Conservation (phyloP, 148 eudicot species). For the Rhododendron molle region DNA sequence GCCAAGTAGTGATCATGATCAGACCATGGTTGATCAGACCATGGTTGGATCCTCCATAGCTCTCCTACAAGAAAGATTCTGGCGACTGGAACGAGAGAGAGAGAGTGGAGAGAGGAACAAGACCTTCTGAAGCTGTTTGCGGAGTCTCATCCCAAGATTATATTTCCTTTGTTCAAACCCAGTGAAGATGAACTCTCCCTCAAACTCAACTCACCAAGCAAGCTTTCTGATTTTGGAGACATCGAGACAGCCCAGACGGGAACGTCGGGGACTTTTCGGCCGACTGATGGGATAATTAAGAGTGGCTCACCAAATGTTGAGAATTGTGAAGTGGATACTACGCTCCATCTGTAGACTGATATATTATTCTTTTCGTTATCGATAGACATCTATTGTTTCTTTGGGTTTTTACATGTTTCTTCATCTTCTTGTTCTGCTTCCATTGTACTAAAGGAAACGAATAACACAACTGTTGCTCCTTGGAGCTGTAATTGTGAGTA, state of each 20-base stretch:
- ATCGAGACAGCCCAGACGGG: background rate
- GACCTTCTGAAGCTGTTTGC: conserved; percentile 16
- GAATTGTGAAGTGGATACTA: conserved; percentile 18
- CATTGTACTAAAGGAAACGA: background rate
- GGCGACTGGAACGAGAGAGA: conserved; percentile 6
- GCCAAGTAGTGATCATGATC: background rate
- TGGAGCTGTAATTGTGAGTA: background rate
- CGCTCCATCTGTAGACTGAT: conserved; percentile 17
- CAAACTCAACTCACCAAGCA: conserved; percentile 3
- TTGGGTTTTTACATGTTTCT: background rate
- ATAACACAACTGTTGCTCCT: background rate
- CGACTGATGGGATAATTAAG: background rate
- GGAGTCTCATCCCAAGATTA: background rate
- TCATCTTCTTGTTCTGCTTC: background rate
- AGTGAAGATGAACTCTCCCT: conserved; percentile 10
- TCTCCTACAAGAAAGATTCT: conserved; percentile 26
- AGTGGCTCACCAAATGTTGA: background rate
- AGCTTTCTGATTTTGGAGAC: background rate
- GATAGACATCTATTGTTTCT: background rate
- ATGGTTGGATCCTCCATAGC: conserved; percentile 22
- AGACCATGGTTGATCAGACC: background rate
- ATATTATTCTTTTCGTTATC: background rate
- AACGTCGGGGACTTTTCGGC: background rate
- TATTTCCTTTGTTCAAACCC: background rate
- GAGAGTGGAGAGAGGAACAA: conserved; percentile 20